These are phyloP conservation scores for Neoscytalidium dimidiatum DNA, from an alignment of 2,329 filamentous ascomycete genomes.

Conservation along the genomic window DNA sequence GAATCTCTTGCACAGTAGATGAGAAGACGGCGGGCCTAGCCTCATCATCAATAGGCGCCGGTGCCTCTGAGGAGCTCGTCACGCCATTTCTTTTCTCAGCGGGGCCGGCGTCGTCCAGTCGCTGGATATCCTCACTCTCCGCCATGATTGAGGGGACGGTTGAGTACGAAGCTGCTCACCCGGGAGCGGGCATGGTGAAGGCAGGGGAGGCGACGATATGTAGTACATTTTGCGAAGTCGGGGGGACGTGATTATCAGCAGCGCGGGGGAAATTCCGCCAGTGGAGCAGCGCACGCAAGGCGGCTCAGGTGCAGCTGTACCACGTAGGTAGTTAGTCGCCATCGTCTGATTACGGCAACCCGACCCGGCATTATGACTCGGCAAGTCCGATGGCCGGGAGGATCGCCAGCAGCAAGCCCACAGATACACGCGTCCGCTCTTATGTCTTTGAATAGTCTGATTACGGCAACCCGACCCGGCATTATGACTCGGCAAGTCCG, in stretches of 20 bases:
- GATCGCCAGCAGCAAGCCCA: neutral
- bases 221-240: neutral
- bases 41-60: neutral
- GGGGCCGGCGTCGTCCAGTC: neutral
- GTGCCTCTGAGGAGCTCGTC: neutral
- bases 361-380: conserved; percentile 8
- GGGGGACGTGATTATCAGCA: neutral
- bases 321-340: neutral
- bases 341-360: neutral
- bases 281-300: neutral
- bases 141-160: conserved; percentile 9
- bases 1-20: conserved; percentile 62
- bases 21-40: conserved; percentile 60
- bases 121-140: neutral
- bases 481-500: conserved; percentile 13
- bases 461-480: neutral
- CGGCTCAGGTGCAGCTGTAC: neutral
- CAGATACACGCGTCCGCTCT: neutral
- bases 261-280: conserved; percentile 2
- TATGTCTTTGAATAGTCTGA: too few relatives aligned
- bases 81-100: conserved; percentile 1
- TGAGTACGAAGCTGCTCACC: too few relatives aligned
- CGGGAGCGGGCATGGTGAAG: neutral
- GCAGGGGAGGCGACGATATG: neutral
- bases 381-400: conserved; percentile 1